A percentile compares a stretch with the other conserved stretches of the same genome.
Evolutionary conservation across 2,329 filamentous ascomycete species (phyloP).

Genomic region (Dactylellina parvicollis): DNA sequence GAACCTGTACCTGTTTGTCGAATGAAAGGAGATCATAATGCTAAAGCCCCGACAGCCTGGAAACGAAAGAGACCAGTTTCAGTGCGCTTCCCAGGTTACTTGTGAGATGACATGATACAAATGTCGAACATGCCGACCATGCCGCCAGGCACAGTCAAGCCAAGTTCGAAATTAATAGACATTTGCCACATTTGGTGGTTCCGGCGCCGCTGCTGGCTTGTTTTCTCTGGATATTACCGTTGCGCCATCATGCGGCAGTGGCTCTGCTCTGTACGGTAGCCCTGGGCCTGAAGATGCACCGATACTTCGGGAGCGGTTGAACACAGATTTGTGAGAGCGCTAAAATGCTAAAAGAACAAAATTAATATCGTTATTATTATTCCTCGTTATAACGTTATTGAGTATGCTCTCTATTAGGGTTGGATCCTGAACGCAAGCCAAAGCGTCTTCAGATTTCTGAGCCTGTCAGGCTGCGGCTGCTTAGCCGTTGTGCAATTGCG

Average conservation of each 20-base stretch:
- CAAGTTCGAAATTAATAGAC: background rate
- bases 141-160: background rate
- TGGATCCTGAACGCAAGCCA: no score
- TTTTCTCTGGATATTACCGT: background rate
- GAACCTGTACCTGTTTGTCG: constrained; percentile 4
- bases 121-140: constrained; percentile 1
- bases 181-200: background rate
- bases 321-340: no score
- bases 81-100: background rate
- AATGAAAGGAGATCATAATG: constrained; percentile 22
- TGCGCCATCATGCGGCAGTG: background rate
- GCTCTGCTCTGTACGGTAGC: background rate
- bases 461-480: no score
- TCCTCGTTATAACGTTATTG: no score
- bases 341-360: no score
- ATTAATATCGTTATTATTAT: no score
- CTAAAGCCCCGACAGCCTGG: constrained; percentile 31
- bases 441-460: no score
- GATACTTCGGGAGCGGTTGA: no score
- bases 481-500: no score
- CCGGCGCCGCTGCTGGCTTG: background rate
- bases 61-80: constrained; percentile 21
- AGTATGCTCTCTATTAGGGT: no score
- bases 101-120: constrained; percentile 13
- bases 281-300: no score